Conservation (phyloP, 768 basidiomycete genomes). For the Trichaptum fuscoviolaceum region DNA sequence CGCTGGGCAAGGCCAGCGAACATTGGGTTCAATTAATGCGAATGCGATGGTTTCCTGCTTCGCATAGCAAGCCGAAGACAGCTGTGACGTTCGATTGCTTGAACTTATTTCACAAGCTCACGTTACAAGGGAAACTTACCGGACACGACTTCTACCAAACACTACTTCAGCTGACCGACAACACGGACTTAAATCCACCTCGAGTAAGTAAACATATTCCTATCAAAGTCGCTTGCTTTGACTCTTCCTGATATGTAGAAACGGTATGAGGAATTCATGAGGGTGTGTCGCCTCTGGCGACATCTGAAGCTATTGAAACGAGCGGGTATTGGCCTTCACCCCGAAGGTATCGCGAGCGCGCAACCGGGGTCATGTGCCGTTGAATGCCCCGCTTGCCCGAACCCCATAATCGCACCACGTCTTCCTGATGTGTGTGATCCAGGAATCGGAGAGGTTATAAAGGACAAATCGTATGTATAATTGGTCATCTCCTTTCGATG, state of each 20-base stretch:
- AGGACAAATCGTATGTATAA: not conserved
- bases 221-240: not conserved
- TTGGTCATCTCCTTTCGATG: not conserved
- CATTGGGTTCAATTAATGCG: conserved; percentile 15
- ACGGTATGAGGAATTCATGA: conserved; percentile 10
- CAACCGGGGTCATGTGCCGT: conserved; percentile 17
- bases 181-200: not conserved
- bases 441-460: not conserved
- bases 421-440: conserved; percentile 1
- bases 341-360: conserved; percentile 13
- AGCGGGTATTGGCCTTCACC: conserved; percentile 17
- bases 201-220: conserved; percentile 1
- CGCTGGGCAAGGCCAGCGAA: not conserved
- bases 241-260: conserved; percentile 7
- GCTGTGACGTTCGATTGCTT: conserved; percentile 13
- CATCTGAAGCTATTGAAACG: conserved; percentile 19
- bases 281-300: conserved; percentile 15
- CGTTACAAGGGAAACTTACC: conserved; percentile 11
- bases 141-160: conserved; percentile 6
- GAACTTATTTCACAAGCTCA: conserved; percentile 2
- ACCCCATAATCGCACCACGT: not conserved
- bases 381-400: conserved; percentile 31
- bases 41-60: conserved; percentile 17
- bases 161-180: not conserved
- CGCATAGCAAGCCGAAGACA: conserved; percentile 9